Conservation (phyloP, 2,329 filamentous ascomycete species). For the Acrodontium crateriforme region DNA sequence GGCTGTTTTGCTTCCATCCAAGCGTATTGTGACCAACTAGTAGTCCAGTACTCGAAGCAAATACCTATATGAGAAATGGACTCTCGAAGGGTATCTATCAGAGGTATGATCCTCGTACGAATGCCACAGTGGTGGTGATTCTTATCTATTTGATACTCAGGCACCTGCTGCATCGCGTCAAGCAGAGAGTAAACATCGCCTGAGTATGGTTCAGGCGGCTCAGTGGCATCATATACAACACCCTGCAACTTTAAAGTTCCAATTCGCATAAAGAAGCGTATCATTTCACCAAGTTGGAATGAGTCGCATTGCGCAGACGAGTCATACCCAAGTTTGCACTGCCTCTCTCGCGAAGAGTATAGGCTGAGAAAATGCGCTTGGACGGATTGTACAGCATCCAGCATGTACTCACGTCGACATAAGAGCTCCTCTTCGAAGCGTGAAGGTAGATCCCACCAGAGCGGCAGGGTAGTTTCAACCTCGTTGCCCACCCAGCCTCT, state of each 20-base stretch:
- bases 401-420: slow-evolving; percentile 49
- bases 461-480: slow-evolving; percentile 28
- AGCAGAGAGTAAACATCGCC: slow-evolving; percentile 51
- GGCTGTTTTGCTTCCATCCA: slow-evolving; percentile 34
- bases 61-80: slow-evolving; percentile 29
- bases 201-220: slow-evolving; percentile 37
- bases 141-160: slow-evolving; percentile 60
- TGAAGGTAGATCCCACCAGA: slow-evolving; percentile 62
- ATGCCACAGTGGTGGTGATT: slow-evolving; percentile 63
- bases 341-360: slow-evolving; percentile 52
- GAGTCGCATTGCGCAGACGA: slow-evolving; percentile 59
- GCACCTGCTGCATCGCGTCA: slow-evolving; percentile 48
- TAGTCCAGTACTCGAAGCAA: slow-evolving; percentile 32
- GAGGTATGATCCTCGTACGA: slow-evolving; percentile 48
- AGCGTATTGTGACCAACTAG: slow-evolving; percentile 25
- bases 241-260: slow-evolving; percentile 44
- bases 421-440: slow-evolving; percentile 58
- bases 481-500: slow-evolving; percentile 48
- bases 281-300: slow-evolving; percentile 65
- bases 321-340: slow-evolving; percentile 64
- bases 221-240: slow-evolving; percentile 25
- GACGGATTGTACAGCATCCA: slow-evolving; percentile 56
- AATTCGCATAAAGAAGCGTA: slow-evolving; percentile 53
- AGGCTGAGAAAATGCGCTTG: slow-evolving; percentile 52
- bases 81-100: slow-evolving; percentile 48